These are phyloP conservation scores for Acanthamoeba culbertsoni DNA, from an alignment of 208 protist species.

Conservation along the genomic window DNA sequence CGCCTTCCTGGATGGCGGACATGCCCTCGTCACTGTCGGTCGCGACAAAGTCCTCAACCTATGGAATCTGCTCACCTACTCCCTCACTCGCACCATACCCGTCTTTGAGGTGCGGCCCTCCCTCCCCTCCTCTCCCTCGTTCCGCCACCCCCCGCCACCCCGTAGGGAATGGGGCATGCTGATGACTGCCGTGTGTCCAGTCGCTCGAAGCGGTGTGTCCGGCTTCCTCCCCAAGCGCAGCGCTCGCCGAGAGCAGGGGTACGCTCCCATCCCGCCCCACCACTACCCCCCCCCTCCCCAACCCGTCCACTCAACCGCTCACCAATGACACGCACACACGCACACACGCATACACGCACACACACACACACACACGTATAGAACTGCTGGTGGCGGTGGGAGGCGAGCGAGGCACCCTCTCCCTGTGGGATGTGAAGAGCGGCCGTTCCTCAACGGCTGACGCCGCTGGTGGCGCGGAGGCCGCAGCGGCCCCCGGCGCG, in stretches of 20 bases:
- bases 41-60: constrained; percentile 74
- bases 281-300: too few species aligned
- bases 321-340: too few species aligned
- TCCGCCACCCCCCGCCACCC: neutral
- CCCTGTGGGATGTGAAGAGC: neutral
- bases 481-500: too few species aligned
- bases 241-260: neutral
- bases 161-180: too few species aligned
- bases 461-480: neutral
- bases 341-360: too few species aligned
- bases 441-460: too few species aligned
- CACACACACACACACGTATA: too few species aligned
- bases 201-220: neutral
- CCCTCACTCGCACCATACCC: constrained; percentile 67
- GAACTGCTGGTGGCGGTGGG: constrained; percentile 49
- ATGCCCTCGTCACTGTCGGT: constrained; percentile 68
- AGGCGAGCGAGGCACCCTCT: neutral
- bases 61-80: constrained; percentile 51
- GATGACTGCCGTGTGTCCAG: too few species aligned
- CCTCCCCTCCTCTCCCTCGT: neutral
- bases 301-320: too few species aligned
- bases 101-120: constrained; percentile 56
- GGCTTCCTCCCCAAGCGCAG: neutral
- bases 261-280: too few species aligned
- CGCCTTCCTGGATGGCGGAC: constrained; percentile 48